Evolutionary conservation across 108 stramenopile species (phyloP), one percentile per base, ranked within the genome.

Genomic region (Nitzschia sp.): DNA sequence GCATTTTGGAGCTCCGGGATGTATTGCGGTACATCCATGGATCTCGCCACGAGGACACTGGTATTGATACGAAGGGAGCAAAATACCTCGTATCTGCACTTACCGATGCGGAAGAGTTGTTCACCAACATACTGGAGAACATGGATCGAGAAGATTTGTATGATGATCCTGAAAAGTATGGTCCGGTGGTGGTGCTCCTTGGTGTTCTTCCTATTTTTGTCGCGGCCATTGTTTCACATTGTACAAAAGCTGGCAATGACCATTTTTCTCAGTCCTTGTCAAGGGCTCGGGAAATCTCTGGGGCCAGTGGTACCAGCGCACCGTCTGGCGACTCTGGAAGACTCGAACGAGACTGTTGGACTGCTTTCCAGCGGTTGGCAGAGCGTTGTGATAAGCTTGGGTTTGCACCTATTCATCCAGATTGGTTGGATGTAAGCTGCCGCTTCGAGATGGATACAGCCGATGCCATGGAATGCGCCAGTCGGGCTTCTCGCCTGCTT

Each of bases 381-480:
- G 72, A 83, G 20, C 82, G 80, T 20, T 90, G 87, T 59, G 61
- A 67, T 11, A 54, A 63, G 37, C 81, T 87, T 43, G 91, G 88
- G 19, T 87, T 83, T 10, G 86, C 88, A 19, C 91, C 91, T 14
- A 74, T 76, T 37, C 83, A 87, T 69, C 91, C 91, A 7, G 91
- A 93, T 56, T 93, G 87, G 87, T 71, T 93, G 48, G 91, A 93
- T 57, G 57, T 43, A 0, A 74, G 62, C 21, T 87, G 84, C 53
- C 69, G 53, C 37, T 69, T 90, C 50, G 81, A 72, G 7, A 70
- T 93, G 41, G 34, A 56, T 29, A 39, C 65, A 1, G 14, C 51
- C 11, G 63, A 76, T 65, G 82, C 84, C 20, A 42, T 73, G n/a
- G 76, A 83, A 43, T 62, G 73, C 52, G 88, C 88, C 2, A 64